Evolutionary conservation across 2,329 filamentous ascomycete species (phyloP).

Genomic region (Teratosphaeria pseudoeucalypti): DNA sequence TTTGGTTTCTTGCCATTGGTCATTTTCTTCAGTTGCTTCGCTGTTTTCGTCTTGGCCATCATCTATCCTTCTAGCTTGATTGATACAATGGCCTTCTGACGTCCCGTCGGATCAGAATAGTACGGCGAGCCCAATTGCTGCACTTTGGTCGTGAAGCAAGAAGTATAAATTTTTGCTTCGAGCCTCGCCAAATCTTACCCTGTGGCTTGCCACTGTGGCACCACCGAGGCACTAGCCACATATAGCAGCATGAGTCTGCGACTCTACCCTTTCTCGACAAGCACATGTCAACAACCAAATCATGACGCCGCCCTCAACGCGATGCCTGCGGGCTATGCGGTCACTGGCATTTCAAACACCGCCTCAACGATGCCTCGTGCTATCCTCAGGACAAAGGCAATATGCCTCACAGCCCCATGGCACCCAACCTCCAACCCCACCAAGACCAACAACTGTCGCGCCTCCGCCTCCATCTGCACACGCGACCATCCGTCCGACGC

Average conservation of each 20-base stretch:
- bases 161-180: not conserved
- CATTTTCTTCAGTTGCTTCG: conserved; percentile 41
- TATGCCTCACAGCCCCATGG: conserved; percentile 3
- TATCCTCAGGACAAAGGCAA: conserved; percentile 1
- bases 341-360: conserved; percentile 8
- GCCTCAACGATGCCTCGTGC: not conserved
- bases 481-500: conserved; percentile 5
- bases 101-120: not conserved
- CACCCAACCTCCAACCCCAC: conserved; percentile 1
- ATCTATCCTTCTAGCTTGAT: not conserved
- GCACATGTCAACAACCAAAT: not conserved
- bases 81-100: not conserved
- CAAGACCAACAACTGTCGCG: not conserved
- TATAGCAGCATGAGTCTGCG: not conserved
- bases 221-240: not conserved
- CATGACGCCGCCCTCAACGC: conserved; percentile 23
- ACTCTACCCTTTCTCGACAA: not conserved
- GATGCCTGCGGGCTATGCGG: conserved; percentile 19
- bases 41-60: conserved; percentile 26
- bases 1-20: conserved; percentile 28
- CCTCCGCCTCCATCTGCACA: conserved; percentile 6
- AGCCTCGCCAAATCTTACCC: not conserved
- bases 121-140: not conserved
- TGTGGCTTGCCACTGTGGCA: not conserved
- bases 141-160: not conserved